Base-by-base conservation (phyloP, 2,329 filamentous ascomycete genomes). In the Chaetothyriales sp. region DNA sequence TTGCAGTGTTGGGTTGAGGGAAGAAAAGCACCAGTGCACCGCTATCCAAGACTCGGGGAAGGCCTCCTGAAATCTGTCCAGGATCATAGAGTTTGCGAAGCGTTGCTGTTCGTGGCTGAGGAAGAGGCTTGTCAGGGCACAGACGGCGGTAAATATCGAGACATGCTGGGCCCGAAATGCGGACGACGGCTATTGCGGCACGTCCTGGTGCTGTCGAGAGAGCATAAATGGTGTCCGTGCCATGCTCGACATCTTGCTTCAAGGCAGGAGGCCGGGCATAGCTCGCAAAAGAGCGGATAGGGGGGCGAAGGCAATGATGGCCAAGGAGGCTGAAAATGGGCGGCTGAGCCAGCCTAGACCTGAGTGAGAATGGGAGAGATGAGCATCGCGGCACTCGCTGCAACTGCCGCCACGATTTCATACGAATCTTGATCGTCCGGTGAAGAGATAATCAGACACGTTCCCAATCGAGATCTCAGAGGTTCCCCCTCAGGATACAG, bases 171-270 rank as follows among this genome's bases (percentile, higher is more conserved):
- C 92, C 92, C 3, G 92, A 95, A 22, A 95, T 74, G 12, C 92
- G 80, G 49, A 96, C 80, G 36, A 96, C 81, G 1, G 90, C 90
- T 64, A 98, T 95, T 1, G 88, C 92, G 44, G 87, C 88, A 63
- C 81, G 81, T 1, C 90, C 92, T 9, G 83, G 73, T 0, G 86
- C 87, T 0, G 89, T 93, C 0, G 90, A 95, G 0, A 96, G 71
- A 0, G 92, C 92, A 66, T 94, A 96, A 49, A 98, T 94, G 1
- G 90, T 96, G 32, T 61, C 59, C 26, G 50, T 47, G 57, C 56
- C 56, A 58, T 52, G 32, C 51, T 49, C 46, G 43, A 51, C 49
- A 45, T 50, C 46, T 44, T 44, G 42, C 49, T 47, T 52, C 42
- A 22, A 49, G 48, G 49, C 42, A 43, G 42, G 44, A 49, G 45